phyloP scores from a whole-genome alignment of 2,329 filamentous ascomycete genomes.

The Hypoxylon sp. region DNA sequence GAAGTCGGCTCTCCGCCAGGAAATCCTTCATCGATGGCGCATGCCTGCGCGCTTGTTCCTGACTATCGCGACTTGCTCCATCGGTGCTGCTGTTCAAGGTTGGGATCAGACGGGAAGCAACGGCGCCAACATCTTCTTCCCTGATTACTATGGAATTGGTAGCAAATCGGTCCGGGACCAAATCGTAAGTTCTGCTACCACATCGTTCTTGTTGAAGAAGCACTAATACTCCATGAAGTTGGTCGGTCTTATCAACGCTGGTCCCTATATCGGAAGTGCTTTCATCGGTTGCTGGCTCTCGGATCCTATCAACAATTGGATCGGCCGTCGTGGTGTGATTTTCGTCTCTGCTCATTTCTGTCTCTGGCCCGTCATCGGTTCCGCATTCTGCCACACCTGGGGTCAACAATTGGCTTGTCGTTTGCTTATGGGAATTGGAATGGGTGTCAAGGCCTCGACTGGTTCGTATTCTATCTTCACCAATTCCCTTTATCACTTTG shows the following conservation, averaged over 20 bases:
- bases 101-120: slow-evolving; percentile 74
- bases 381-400: slow-evolving; percentile 76
- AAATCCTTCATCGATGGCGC: slow-evolving; percentile 73
- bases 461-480: slow-evolving; percentile 44
- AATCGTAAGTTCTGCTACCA: slow-evolving; percentile 47
- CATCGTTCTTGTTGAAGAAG: background rate
- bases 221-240: slow-evolving; percentile 50
- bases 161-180: slow-evolving; percentile 35
- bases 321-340: slow-evolving; percentile 73
- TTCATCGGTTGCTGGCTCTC: slow-evolving; percentile 65
- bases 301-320: slow-evolving; percentile 67
- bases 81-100: slow-evolving; percentile 74
- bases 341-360: slow-evolving; percentile 79
- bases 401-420: slow-evolving; percentile 74
- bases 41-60: slow-evolving; percentile 69
- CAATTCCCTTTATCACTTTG: too few relatives aligned
- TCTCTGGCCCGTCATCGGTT: slow-evolving; percentile 74
- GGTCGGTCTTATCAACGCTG: slow-evolving; percentile 65
- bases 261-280: slow-evolving; percentile 55
- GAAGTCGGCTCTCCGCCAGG: slow-evolving; percentile 65
- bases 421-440: slow-evolving; percentile 78
- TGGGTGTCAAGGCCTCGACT: slow-evolving; percentile 76
- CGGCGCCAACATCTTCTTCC: slow-evolving; percentile 70
- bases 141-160: slow-evolving; percentile 61
- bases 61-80: slow-evolving; percentile 73